Base-by-base conservation (phyloP, 2,329 filamentous ascomycete genomes). In the Phoma sp. region DNA sequence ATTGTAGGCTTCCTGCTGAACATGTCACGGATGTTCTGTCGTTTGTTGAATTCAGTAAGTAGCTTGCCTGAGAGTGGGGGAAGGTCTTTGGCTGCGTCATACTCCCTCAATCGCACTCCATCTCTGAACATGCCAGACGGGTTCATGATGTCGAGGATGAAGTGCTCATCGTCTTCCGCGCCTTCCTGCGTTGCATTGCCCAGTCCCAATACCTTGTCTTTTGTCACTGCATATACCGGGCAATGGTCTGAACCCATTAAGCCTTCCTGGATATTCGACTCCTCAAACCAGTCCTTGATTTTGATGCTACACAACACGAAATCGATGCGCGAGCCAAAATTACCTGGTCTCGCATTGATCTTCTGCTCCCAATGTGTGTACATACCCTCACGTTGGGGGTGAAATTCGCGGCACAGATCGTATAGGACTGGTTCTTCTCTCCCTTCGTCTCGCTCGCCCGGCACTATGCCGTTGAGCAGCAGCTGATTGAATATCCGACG, bases 291-390 rank as follows among this genome's bases (percentile, higher is more conserved):
- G 46, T 84, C 78, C 67, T 88, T 90, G 80, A 96, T 90, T 32
- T 85, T 84, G 36, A 88, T 81, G 61, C 87, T 95, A 72, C 92
- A 96, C 3, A 98, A 82, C 17, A 99, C 84, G 75, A 96, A 98
- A 75, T 99, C 95, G 65, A 98, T 98, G 32, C 95, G 86, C 50
- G 91, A 89, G 6, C 95, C 95, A 74, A 89, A 96, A 72, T 98
- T 98, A 2, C 91, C 92, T 3, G 94, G 94, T n/a, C 95, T 84
- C n/a, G 91, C 91, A 74, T 98, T 98, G 70, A 92, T 90, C 73
- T 90, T 93, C 45, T 91, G 93, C 61, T 98, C 92, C 94, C 94
- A 98, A 74, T 94, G 96, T 0, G 95, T 98, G 74, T 92, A 98
- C 95, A 99, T 98, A 57, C 92, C 92, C 58, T 82, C 81, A 35